Evolutionary conservation across 352 stramenopile genomes (phyloP).

Genomic region (Phytophthora pini): DNA sequence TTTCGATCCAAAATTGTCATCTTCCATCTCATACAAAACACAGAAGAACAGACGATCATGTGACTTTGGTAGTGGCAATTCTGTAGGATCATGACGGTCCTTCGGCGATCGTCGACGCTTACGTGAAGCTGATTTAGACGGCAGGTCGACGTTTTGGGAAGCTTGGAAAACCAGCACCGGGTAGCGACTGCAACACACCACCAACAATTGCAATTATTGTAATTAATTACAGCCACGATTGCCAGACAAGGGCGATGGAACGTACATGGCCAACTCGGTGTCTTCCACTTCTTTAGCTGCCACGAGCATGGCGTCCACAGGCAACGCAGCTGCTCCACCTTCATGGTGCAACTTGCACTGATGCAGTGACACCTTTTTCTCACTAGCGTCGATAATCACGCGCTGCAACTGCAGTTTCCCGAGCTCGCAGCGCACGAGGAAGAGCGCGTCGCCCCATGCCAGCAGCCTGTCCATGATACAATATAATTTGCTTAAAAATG

Average conservation of each 20-base stretch:
- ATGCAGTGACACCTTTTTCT: conserved; percentile 31
- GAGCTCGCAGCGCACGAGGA: conserved; percentile 34
- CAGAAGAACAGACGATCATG: conserved; percentile 26
- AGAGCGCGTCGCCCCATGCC: conserved; percentile 34
- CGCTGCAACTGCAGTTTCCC: conserved; percentile 32
- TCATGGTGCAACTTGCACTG: conserved; percentile 13
- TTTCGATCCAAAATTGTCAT: conserved; percentile 17
- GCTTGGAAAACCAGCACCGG: conserved; percentile 35
- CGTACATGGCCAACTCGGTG: conserved; percentile 45
- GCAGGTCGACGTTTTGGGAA: background rate
- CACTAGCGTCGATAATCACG: conserved; percentile 20
- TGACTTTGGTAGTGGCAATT: too few species aligned
- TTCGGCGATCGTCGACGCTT: conserved; percentile 25
- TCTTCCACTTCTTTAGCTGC: conserved; percentile 51
- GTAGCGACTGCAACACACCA: conserved; percentile 26
- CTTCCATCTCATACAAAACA: conserved; percentile 26
- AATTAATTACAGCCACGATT: background rate
- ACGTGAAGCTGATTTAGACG: background rate
- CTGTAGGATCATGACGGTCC: background rate
- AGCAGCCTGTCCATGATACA: conserved; percentile 32
- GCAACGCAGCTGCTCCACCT: conserved; percentile 16
- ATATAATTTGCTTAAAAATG: background rate
- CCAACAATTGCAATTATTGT: background rate
- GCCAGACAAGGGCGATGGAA: conserved; percentile 1
- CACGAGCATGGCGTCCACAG: conserved; percentile 39